Base-by-base conservation (phyloP, 495 filamentous ascomycete genomes). In the Acidomyces sp. region DNA sequence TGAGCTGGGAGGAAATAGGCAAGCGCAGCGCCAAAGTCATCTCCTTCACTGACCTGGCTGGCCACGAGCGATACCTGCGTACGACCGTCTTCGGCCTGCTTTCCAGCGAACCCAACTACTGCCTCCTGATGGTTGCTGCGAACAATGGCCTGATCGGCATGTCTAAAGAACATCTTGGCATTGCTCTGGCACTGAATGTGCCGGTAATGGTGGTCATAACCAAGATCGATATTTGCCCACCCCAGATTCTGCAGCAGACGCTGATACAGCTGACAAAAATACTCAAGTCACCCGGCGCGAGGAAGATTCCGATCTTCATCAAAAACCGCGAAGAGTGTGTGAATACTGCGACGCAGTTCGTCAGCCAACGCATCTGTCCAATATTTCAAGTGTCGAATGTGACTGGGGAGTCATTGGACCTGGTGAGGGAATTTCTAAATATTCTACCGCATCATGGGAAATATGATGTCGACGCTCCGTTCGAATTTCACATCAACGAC, bases 321-420 rank as follows among this genome's bases (percentile, higher is more conserved):
- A 93, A 90, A 58, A 80, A 78, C 43, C 78, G 75, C 53, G 82
- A 92, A 45, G 82, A 94, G 42, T 93, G 85, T 49, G 78, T 97
- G 53, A 85, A 87, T 55, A 97, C 90, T 0, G 90, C 90, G 49
- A 86, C 84, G 4, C 92, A 97, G 58, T 96, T 97, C 49, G 83
- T 96, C 51, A 85, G 78, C 48, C 83, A 93, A 57, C 74, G 90
- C 22, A 95, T 97, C 30, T 95, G 88, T 57, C 90, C 90, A 15
- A 82, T 97, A 52, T 97, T 97, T 63, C 90, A 96, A 52, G 85
- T 97, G 25, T 94, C 86, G 44, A 97, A 97, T 54, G 90, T 97
- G 19, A 97, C 90, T 12, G 90, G 90, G 19, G 72, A 87, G 55
- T 81, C 81, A 47, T 66, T 96, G 33, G 71, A 78, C 29, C 63